Conservation (phyloP, 2,329 filamentous ascomycete genomes). For the Fusarium cicatricum region DNA sequence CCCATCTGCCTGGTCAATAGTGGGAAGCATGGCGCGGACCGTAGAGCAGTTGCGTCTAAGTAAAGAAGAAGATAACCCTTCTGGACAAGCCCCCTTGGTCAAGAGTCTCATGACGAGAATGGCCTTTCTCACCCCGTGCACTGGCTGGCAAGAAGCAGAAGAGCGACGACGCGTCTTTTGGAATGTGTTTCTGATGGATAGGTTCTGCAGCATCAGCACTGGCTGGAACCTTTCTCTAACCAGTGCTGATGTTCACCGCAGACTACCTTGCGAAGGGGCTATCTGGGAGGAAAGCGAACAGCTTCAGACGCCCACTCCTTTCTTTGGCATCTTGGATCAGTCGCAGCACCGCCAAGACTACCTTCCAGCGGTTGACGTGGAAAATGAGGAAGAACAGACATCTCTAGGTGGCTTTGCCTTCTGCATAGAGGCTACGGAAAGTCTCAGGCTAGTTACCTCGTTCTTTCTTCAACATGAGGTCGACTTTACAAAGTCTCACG, state of each 20-base stretch:
- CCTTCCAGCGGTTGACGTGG: conserved; percentile 1
- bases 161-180: conserved; percentile 52
- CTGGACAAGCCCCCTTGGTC: conserved; percentile 16
- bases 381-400: conserved; percentile 27
- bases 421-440: conserved; percentile 56
- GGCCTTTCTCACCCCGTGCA: conserved; percentile 44
- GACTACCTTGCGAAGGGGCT: conserved; percentile 51
- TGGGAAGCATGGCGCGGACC: conserved; percentile 50
- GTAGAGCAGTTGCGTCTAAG: conserved; percentile 51
- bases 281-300: conserved; percentile 50
- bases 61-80: conserved; percentile 46
- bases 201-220: conserved; percentile 52
- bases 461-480: conserved; percentile 54
- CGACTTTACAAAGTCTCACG: conserved; percentile 47
- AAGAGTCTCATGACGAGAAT: conserved; percentile 44
- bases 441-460: conserved; percentile 51
- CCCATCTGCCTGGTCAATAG: conserved; percentile 49
- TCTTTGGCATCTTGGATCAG: conserved; percentile 51
- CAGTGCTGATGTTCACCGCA: conserved; percentile 47
- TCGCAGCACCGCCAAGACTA: conserved; percentile 35
- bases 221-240: conserved; percentile 47
- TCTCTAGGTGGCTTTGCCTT: conserved; percentile 53
- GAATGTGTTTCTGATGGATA: conserved; percentile 52
- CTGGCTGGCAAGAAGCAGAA: conserved; percentile 49
- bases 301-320: conserved; percentile 49